Conservation (phyloP, 768 basidiomycete genomes). For the Zangia roseola region DNA sequence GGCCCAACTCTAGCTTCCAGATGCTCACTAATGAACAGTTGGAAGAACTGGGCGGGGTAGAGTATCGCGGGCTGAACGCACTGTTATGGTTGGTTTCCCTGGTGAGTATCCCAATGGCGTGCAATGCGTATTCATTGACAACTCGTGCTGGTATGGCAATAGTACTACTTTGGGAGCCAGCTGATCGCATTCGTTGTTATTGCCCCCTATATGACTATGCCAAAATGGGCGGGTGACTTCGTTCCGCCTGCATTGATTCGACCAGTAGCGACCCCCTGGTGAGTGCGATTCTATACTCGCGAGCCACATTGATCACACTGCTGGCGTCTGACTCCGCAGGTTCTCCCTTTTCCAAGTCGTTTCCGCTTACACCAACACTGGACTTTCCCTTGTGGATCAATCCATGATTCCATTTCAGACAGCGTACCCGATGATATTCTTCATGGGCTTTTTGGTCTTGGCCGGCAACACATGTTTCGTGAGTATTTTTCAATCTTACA, state of each 20-base stretch:
- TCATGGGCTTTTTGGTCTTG: constrained; percentile 72
- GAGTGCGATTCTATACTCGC: constrained; percentile 8
- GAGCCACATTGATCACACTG: background rate
- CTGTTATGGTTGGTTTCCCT: constrained; percentile 76
- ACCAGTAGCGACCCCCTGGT: constrained; percentile 67
- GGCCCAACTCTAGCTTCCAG: constrained; percentile 74
- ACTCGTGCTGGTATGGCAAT: background rate
- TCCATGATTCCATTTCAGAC: constrained; percentile 91
- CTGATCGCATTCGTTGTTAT: constrained; percentile 69
- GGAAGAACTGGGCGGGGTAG: constrained; percentile 92
- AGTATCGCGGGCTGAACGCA: constrained; percentile 81
- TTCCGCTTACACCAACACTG: constrained; percentile 88
- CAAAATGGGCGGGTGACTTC: constrained; percentile 61
- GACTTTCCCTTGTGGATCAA: constrained; percentile 81
- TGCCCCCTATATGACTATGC: constrained; percentile 72
- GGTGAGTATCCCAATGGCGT: constrained; percentile 44
- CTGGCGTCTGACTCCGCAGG: constrained; percentile 40
- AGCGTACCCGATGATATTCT: constrained; percentile 78
- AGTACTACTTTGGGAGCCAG: constrained; percentile 83
- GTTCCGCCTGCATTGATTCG: constrained; percentile 56
- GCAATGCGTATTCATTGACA: background rate
- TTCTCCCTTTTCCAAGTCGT: constrained; percentile 83
- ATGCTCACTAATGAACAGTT: constrained; percentile 74
- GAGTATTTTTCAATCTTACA: constrained; percentile 36
- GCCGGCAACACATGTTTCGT: constrained; percentile 95